phyloP scores from a whole-genome alignment of 2,329 filamentous ascomycete species.

The Elsinoe ampelina region DNA sequence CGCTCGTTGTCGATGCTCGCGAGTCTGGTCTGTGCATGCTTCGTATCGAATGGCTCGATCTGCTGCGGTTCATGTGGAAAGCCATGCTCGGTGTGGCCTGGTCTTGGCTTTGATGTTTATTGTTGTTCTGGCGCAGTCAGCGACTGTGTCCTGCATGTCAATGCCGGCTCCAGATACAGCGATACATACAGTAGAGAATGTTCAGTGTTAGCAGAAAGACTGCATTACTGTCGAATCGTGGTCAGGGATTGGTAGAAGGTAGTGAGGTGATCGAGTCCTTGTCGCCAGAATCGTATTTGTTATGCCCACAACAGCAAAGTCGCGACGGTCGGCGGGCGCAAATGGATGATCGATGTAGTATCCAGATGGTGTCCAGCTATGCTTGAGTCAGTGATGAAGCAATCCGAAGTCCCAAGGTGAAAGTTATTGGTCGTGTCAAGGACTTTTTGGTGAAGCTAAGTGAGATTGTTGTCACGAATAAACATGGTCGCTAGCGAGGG shows the following conservation, averaged over 20 bases:
- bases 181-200: neutral
- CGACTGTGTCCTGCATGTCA: neutral
- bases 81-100: slow-evolving; percentile 11
- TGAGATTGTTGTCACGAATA: neutral
- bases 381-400: neutral
- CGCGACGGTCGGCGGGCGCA: neutral
- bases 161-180: neutral
- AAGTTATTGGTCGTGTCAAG: neutral
- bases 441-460: neutral
- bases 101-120: neutral
- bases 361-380: neutral
- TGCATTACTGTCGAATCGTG: neutral
- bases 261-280: neutral
- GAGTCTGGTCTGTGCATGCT: slow-evolving; percentile 17
- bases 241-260: neutral
- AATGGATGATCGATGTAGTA: neutral
- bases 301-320: neutral
- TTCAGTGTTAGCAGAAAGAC: neutral
- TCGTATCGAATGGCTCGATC: slow-evolving; percentile 14
- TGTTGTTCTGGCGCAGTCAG: slow-evolving; percentile 6
- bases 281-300: slow-evolving; percentile 2
- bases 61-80: slow-evolving; percentile 17
- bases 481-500: no score
- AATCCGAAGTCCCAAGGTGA: neutral
- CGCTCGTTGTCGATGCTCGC: slow-evolving; percentile 17